These are phyloP conservation scores for Taiwanofungus camphoratus DNA, from an alignment of 1,284 basidiomycete species.

Conservation along the genomic window DNA sequence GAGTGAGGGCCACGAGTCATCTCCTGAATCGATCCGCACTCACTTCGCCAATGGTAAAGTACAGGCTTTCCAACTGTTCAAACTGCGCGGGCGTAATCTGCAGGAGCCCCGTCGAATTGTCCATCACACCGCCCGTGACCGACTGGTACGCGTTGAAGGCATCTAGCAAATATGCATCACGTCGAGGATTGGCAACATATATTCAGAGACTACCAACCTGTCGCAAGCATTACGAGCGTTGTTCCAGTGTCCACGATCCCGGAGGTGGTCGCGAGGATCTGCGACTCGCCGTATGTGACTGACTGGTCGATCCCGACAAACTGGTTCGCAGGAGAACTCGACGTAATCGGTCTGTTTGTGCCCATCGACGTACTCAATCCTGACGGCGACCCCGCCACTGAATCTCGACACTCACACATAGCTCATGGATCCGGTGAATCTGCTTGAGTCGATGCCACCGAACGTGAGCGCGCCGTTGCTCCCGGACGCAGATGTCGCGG, in stretches of 20 bases:
- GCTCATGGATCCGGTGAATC: conserved; percentile 40
- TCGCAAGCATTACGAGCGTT: conserved; percentile 32
- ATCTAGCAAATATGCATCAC: conserved; percentile 25
- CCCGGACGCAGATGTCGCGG: conserved; percentile 25
- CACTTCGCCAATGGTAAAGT: conserved; percentile 30
- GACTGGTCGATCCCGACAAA: conserved; percentile 24
- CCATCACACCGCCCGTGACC: conserved; percentile 44
- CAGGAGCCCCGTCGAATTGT: conserved; percentile 47
- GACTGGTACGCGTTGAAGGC: conserved; percentile 43
- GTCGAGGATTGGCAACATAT: neutral
- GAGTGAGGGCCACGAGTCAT: neutral
- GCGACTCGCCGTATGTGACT: conserved; percentile 21
- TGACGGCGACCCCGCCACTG: too few relatives aligned
- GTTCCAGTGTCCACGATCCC: conserved; percentile 29
- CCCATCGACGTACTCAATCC: too few relatives aligned
- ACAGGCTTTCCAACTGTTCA: conserved; percentile 17
- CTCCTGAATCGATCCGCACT: conserved; percentile 16
- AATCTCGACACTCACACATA: conserved; percentile 37
- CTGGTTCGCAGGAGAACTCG: conserved; percentile 29
- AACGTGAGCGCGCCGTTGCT: conserved; percentile 30
- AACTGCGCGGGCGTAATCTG: conserved; percentile 46
- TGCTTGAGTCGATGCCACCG: conserved; percentile 43
- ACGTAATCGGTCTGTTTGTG: conserved; percentile 25
- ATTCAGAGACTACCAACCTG: conserved; percentile 17
- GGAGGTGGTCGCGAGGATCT: conserved; percentile 16